Base-by-base conservation (phyloP, 2,329 filamentous ascomycete genomes). In the Pseudocercospora pini-densiflorae region DNA sequence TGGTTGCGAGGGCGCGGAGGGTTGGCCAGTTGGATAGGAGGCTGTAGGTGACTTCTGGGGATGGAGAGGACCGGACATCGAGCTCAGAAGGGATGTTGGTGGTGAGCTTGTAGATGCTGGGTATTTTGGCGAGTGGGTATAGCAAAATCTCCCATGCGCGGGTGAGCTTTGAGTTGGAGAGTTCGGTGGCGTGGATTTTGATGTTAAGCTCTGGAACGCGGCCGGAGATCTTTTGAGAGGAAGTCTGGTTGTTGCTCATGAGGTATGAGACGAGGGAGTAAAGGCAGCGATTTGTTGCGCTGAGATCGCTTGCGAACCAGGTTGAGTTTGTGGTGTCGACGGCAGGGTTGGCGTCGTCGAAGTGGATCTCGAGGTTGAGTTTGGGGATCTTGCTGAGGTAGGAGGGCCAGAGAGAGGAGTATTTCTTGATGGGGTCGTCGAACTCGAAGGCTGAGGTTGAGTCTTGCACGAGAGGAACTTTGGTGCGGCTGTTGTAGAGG, bases 61-160 rank as follows among this genome's bases (percentile, higher is more conserved):
- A 14, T 21, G 54, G 14, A 31, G 54, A 58, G 54, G n/a, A 36
- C 14, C 36, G 36, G 14, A 7, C 36, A 43, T 43, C n/a, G 40
- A 19, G 24, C 29, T 36, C n/a, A 27, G n/a, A 3, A 14, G 54
- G n/a, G 29, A 33, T n/a, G 19, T 58, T 58, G 40, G 40, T 43
- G 40, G 10, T 6, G 29, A 36, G n/a, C 5, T 3, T 40, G 54
- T 58, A 58, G 54, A 36, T 58, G 2, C 12, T 16, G 3, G 54
- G 54, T 29, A 58, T 58, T 33, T 58, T 58, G 54, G 54, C 14
- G 29, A 58, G 21, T 7, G 54, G 54, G 54, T 58, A 58, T 3
- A 58, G 33, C 5, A 58, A n/a, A 3, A n/a, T 21, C 4, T 58
- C 29, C 21, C 19, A 33, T 7, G 54, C 54, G 14, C 16, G 27